Percentiles rank a stretch among this genome's conserved stretches.
phyloP scores from a whole-genome alignment of 768 basidiomycete species.

The Pleurotus tuoliensis region DNA sequence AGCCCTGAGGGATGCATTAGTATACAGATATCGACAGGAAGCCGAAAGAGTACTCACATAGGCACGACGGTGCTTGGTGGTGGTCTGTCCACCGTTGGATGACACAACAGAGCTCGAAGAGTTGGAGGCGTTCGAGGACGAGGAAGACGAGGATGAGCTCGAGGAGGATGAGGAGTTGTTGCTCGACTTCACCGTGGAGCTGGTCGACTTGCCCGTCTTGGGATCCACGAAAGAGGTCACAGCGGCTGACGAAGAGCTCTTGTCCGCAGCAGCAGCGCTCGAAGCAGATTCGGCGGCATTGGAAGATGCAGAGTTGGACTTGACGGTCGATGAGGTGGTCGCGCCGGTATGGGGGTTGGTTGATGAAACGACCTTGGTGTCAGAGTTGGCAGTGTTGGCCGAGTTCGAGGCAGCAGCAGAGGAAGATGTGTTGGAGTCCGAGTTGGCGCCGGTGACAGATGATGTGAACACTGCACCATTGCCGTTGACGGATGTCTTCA shows the following conservation, averaged over 20 bases:
- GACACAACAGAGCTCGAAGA: no score
- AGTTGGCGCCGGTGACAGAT: neutral
- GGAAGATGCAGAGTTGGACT: neutral
- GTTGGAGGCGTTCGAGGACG: neutral
- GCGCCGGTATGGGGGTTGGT: slow-evolving; percentile 2
- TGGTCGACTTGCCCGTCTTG: neutral
- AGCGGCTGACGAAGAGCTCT: neutral
- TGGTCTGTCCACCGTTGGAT: neutral
- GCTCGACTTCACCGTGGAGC: neutral
- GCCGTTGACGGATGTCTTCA: slow-evolving; percentile 3
- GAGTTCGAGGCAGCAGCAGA: neutral
- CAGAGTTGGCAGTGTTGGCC: neutral
- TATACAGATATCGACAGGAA: neutral
- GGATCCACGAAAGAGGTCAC: neutral
- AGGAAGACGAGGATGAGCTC: neutral
- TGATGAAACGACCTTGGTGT: neutral
- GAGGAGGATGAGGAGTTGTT: neutral
- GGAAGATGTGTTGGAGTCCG: neutral
- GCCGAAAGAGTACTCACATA: neutral
- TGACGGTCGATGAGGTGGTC: neutral
- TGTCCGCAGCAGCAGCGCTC: neutral
- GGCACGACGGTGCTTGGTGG: slow-evolving; percentile 1
- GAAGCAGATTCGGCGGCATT: neutral
- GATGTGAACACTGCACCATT: neutral
- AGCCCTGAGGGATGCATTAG: neutral